Evolutionary conservation across 495 filamentous ascomycete species (phyloP).

Genomic region (Penicillium arizonense): DNA sequence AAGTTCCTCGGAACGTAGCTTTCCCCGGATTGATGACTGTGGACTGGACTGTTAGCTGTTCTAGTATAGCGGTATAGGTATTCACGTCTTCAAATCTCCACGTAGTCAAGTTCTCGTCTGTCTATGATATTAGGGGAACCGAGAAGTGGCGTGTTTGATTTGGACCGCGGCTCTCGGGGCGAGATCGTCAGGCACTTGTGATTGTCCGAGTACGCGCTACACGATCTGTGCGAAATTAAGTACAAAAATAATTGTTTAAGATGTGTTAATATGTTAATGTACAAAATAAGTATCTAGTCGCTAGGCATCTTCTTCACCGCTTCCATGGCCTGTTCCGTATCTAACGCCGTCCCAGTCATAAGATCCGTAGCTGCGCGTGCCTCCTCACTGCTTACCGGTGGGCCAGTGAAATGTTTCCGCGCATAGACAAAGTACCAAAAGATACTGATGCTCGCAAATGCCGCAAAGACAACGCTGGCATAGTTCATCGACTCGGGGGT

Average conservation of each 20-base stretch:
- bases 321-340: conserved; percentile 18
- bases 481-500: conserved; percentile 54
- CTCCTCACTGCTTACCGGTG: conserved; percentile 51
- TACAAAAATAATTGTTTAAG: too few species aligned
- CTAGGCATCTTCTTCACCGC: conserved; percentile 19
- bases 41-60: background rate
- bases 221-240: background rate
- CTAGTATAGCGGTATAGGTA: background rate
- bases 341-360: conserved; percentile 35
- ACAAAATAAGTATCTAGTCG: background rate
- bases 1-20: background rate
- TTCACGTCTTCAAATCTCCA: too few species aligned
- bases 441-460: conserved; percentile 53
- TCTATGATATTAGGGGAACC: background rate
- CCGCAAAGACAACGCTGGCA: conserved; percentile 63
- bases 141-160: conserved; percentile 15
- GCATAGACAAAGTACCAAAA: conserved; percentile 71
- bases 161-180: conserved; percentile 42
- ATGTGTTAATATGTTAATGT: conserved; percentile 2
- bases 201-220: conserved; percentile 8
- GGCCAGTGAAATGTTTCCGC: conserved; percentile 67
- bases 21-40: background rate
- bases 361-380: conserved; percentile 25
- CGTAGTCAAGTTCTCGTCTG: too few species aligned
- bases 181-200: conserved; percentile 32